These are phyloP conservation scores for Balansia obtecta DNA, from an alignment of 2,329 filamentous ascomycete species.

Conservation along the genomic window DNA sequence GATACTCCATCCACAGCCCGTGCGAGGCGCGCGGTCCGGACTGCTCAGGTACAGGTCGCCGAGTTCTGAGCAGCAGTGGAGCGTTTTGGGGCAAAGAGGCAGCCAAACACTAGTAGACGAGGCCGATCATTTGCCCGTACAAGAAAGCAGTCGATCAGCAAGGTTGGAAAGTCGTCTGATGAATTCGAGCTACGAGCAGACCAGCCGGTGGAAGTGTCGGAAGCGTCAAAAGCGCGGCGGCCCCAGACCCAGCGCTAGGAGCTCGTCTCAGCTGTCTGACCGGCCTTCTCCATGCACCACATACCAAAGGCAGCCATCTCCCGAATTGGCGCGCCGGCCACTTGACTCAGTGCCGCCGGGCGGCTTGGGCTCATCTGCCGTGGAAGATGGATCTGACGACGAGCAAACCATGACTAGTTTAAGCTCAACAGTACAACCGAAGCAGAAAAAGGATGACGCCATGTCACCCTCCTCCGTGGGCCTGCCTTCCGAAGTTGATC, in stretches of 20 bases:
- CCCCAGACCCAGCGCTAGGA: background rate
- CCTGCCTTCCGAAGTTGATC: background rate
- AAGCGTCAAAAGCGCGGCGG: background rate
- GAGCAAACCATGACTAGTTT: constrained; percentile 1
- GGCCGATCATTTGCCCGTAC: background rate
- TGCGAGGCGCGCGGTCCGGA: constrained; percentile 3
- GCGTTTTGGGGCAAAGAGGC: constrained; percentile 2
- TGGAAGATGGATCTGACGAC: background rate
- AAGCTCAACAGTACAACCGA: background rate
- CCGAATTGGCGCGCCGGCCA: background rate
- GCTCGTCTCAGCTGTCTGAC: background rate
- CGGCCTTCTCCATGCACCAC: background rate
- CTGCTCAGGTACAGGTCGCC: constrained; percentile 4
- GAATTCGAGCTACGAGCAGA: background rate
- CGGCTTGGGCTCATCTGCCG: background rate
- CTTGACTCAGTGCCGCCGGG: background rate
- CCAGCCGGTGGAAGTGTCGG: background rate
- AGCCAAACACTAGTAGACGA: background rate
- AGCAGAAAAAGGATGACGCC: background rate
- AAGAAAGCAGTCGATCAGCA: background rate
- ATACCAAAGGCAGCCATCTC: background rate
- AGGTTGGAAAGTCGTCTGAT: background rate
- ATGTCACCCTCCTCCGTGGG: background rate
- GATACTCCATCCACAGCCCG: constrained; percentile 15
- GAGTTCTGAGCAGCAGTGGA: background rate